Evolutionary conservation across 371 early-diverging fungal genomes (phyloP).

Genomic region (Syncephalastrum racemosum): DNA sequence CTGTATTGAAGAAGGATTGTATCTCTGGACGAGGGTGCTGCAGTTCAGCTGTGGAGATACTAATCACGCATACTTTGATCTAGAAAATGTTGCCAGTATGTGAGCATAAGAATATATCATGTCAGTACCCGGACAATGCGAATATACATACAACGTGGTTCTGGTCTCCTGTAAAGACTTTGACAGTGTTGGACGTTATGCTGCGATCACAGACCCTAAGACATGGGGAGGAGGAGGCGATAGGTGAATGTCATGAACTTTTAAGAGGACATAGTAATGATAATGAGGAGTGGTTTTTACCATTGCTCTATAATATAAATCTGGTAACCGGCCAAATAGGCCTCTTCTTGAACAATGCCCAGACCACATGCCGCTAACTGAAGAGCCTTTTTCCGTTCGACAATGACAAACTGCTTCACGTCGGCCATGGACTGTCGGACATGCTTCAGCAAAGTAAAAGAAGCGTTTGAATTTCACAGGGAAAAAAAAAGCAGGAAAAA

Average conservation of each 20-base stretch:
- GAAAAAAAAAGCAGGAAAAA: too few relatives aligned
- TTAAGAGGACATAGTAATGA: too few relatives aligned
- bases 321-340: conserved; percentile 57
- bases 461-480: conserved; percentile 2
- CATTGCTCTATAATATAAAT: conserved; percentile 73
- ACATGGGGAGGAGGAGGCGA: background rate
- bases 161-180: conserved; percentile 67
- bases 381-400: conserved; percentile 48
- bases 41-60: conserved; percentile 50
- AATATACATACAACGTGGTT: conserved; percentile 46
- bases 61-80: conserved; percentile 57
- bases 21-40: conserved; percentile 53
- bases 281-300: conserved; percentile 9
- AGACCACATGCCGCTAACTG: conserved; percentile 54
- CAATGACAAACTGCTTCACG: conserved; percentile 53
- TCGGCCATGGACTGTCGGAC: conserved; percentile 28
- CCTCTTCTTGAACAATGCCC: conserved; percentile 45
- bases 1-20: conserved; percentile 40
- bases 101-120: background rate
- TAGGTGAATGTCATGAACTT: background rate
- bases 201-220: conserved; percentile 64
- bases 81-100: too few relatives aligned
- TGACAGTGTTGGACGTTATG: conserved; percentile 55
- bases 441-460: background rate
- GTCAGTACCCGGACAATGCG: background rate